These are phyloP conservation scores for Globisporangium recalcitrans DNA, from an alignment of 352 stramenopile genomes.

Conservation along the genomic window DNA sequence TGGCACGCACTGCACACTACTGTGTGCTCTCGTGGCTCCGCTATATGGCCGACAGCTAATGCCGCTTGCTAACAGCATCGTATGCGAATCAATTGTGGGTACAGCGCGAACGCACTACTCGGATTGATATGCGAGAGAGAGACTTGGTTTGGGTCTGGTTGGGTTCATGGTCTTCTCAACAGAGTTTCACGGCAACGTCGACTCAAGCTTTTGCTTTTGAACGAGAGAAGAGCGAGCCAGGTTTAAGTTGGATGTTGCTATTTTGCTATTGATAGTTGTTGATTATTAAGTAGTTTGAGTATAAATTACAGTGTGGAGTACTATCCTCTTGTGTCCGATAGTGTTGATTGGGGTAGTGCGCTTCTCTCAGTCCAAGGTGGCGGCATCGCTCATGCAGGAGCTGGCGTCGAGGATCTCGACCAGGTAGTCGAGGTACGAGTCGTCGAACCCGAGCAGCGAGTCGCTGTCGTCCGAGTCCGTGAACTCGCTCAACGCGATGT, in stretches of 20 bases:
- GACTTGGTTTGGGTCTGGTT: neutral
- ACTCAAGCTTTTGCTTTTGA: neutral
- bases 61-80: no score
- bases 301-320: slow-evolving; percentile 2
- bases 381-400: slow-evolving; percentile 5
- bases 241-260: no score
- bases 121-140: neutral
- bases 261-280: neutral
- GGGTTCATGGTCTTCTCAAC: neutral
- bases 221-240: no score
- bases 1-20: neutral
- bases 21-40: no score
- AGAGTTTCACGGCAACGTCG: neutral
- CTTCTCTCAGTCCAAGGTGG: slow-evolving; percentile 7
- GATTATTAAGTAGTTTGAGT: neutral
- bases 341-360: neutral
- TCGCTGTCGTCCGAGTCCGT: slow-evolving; percentile 17
- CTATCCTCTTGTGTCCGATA: slow-evolving; percentile 3
- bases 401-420: slow-evolving; percentile 15
- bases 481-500: slow-evolving; percentile 3
- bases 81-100: neutral
- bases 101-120: neutral
- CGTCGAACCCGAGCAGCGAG: slow-evolving; percentile 14
- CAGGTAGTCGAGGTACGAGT: slow-evolving; percentile 11
- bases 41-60: neutral